Conservation (phyloP, 441 rosid genomes). For the Brassica balearica region DNA sequence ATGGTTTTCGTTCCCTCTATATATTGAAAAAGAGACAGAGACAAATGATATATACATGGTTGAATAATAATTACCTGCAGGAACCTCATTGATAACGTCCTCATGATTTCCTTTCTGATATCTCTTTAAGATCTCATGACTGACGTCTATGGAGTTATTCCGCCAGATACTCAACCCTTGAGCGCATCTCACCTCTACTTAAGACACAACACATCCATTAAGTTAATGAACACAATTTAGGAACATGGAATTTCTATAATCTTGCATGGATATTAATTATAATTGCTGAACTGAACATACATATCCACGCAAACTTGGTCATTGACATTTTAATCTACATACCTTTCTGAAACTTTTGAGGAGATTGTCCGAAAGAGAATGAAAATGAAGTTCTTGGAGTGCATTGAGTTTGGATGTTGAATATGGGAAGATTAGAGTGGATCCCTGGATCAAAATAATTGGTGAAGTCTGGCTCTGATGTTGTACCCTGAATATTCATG, state of each 20-base stretch:
- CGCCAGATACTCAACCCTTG: constrained; percentile 71
- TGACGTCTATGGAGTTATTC: constrained; percentile 68
- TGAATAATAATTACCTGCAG: constrained; percentile 66
- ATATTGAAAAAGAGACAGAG: background rate
- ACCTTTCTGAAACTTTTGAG: constrained; percentile 61
- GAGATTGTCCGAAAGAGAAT: constrained; percentile 48
- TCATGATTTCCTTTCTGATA: constrained; percentile 65
- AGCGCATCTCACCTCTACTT: constrained; percentile 63
- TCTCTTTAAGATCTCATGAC: constrained; percentile 68
- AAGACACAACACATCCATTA: constrained; percentile 18
- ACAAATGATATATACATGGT: background rate
- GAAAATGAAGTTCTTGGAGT: constrained; percentile 45
- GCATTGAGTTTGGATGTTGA: constrained; percentile 64
- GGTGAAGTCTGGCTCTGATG: constrained; percentile 30
- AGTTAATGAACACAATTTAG: background rate
- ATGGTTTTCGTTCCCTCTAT: background rate
- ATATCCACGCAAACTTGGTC: constrained; percentile 2
- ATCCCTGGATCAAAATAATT: constrained; percentile 68
- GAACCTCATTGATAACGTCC: constrained; percentile 63
- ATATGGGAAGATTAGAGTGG: constrained; percentile 55
- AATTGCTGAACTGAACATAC: background rate
- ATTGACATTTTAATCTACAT: background rate
- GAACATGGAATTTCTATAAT: background rate
- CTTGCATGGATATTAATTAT: background rate
- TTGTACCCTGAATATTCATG: constrained; percentile 62